These are phyloP conservation scores for Pyrus bretschneideri DNA, from an alignment of 306 rosid species.

Conservation along the genomic window DNA sequence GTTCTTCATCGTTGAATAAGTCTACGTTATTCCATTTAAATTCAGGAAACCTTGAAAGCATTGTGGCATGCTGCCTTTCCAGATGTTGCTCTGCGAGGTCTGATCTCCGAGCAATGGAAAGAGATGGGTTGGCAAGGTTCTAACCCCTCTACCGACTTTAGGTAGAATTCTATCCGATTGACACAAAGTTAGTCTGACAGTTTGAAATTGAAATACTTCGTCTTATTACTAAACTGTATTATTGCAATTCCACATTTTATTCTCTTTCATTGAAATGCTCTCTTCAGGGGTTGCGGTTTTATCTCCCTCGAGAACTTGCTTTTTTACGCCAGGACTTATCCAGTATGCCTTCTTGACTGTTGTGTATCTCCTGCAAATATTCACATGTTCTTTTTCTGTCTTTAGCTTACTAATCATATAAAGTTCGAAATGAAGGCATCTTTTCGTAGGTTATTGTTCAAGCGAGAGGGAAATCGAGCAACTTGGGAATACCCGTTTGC, in stretches of 20 bases:
- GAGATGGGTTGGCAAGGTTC: constrained; percentile 99
- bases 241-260: constrained; percentile 16
- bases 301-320: constrained; percentile 90
- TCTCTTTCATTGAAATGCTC: constrained; percentile 44
- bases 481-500: constrained; percentile 98
- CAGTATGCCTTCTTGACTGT: constrained; percentile 48
- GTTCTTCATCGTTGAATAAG: neutral
- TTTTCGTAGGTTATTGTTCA: constrained; percentile 75
- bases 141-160: constrained; percentile 94
- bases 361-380: neutral
- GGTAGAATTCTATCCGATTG: constrained; percentile 32
- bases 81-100: constrained; percentile 49
- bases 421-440: constrained; percentile 87
- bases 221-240: neutral
- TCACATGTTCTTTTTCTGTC: neutral
- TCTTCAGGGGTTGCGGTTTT: constrained; percentile 82
- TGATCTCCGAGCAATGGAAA: constrained; percentile 95
- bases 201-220: neutral
- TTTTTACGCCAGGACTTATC: constrained; percentile 69
- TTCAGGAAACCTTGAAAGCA: constrained; percentile 73
- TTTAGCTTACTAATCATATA: constrained; percentile 44
- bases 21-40: constrained; percentile 6
- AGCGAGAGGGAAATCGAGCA: constrained; percentile 77
- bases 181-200: neutral
- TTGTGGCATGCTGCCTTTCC: constrained; percentile 85